These are phyloP conservation scores for Colletotrichum simmondsii DNA, from an alignment of 2,329 filamentous ascomycete species.

Conservation along the genomic window DNA sequence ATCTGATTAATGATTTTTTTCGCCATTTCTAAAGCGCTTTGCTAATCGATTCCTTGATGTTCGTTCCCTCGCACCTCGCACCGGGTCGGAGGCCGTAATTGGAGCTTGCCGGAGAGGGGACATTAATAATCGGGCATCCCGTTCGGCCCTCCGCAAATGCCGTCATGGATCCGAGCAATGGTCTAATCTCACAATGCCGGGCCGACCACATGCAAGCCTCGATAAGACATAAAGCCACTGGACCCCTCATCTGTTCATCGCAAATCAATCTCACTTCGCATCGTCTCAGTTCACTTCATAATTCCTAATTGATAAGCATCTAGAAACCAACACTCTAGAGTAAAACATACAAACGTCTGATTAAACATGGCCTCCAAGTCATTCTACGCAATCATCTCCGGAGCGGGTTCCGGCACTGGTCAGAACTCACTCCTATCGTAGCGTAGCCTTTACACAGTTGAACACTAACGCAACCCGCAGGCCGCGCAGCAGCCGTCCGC, in stretches of 20 bases:
- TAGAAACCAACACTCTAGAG: not conserved
- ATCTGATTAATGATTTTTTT: not conserved
- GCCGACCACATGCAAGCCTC: not conserved
- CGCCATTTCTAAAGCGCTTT: not conserved
- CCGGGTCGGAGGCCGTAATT: constrained; percentile 10
- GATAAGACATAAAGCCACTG: constrained; percentile 1
- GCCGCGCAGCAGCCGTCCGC: constrained; percentile 62
- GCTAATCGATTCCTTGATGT: not conserved
- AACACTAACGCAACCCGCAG: constrained; percentile 39
- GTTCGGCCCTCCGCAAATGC: constrained; percentile 28
- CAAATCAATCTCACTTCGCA: not conserved
- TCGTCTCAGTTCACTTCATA: not conserved
- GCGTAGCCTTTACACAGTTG: constrained; percentile 66
- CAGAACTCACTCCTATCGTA: constrained; percentile 67
- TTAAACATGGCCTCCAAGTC: constrained; percentile 43
- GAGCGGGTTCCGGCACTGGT: constrained; percentile 77
- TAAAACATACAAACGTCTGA: not conserved
- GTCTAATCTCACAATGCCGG: constrained; percentile 8
- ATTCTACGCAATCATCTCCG: constrained; percentile 75
- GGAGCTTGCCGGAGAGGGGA: constrained; percentile 1
- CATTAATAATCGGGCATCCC: constrained; percentile 29
- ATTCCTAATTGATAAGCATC: not conserved
- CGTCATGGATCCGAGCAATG: constrained; percentile 31
- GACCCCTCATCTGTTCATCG: not conserved
- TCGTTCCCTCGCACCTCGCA: not conserved